These are phyloP conservation scores for Priceomyces fermenticarens DNA, from an alignment of 805 yeast species.

Conservation along the genomic window DNA sequence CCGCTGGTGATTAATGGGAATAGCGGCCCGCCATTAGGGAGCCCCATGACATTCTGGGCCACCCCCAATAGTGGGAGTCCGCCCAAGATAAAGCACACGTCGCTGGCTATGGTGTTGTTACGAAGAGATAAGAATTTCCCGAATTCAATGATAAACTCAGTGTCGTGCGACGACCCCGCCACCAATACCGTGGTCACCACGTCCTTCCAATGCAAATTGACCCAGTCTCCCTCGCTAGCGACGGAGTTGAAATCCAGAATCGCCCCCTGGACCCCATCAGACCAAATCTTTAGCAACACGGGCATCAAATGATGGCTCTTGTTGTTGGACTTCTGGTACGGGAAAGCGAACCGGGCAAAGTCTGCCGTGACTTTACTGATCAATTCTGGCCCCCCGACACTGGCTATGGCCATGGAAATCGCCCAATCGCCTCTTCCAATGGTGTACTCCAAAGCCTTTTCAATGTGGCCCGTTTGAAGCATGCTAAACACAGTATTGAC, in stretches of 20 bases:
- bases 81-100: conserved; percentile 45
- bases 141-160: conserved; percentile 48
- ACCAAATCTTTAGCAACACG: conserved; percentile 56
- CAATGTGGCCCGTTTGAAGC: conserved; percentile 61
- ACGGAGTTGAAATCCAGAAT: conserved; percentile 47
- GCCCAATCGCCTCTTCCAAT: conserved; percentile 70
- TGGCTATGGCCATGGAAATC: conserved; percentile 68
- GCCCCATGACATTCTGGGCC: conserved; percentile 3
- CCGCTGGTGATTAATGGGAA: conserved; percentile 42
- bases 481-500: conserved; percentile 29
- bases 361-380: conserved; percentile 58
- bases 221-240: conserved; percentile 45
- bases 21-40: conserved; percentile 24
- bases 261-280: conserved; percentile 57
- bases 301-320: conserved; percentile 48
- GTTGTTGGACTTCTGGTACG: conserved; percentile 38
- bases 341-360: conserved; percentile 48
- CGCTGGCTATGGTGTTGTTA: conserved; percentile 35
- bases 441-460: conserved; percentile 62
- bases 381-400: conserved; percentile 58
- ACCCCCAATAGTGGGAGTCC: conserved; percentile 40
- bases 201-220: conserved; percentile 50
- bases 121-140: conserved; percentile 42
- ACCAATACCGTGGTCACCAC: conserved; percentile 38
- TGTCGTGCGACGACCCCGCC: conserved; percentile 22